Evolutionary conservation across 2,329 filamentous ascomycete species (phyloP).

Genomic region (Endoconidiophora polonica): DNA sequence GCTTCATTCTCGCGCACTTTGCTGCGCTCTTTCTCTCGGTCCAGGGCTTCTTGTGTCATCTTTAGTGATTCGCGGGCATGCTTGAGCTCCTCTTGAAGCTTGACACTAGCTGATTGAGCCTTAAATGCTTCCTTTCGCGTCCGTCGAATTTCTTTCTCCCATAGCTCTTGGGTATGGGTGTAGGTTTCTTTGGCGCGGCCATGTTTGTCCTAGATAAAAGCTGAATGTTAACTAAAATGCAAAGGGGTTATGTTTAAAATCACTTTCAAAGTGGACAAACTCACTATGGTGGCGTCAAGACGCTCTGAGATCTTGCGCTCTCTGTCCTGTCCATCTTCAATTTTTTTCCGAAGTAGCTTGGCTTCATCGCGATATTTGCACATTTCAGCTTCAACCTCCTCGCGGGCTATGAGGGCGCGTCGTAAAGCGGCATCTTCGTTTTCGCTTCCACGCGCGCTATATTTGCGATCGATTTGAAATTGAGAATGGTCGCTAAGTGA

Average conservation of each 20-base stretch:
- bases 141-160: slow-evolving; percentile 58
- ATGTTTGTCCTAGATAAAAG: slow-evolving; percentile 43
- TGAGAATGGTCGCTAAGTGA: slow-evolving; percentile 43
- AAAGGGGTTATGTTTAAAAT: not conserved
- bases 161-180: slow-evolving; percentile 46
- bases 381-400: slow-evolving; percentile 56
- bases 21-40: slow-evolving; percentile 45
- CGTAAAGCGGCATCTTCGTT: slow-evolving; percentile 41
- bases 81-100: slow-evolving; percentile 60
- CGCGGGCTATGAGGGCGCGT: slow-evolving; percentile 49
- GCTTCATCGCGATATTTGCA: slow-evolving; percentile 45
- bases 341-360: slow-evolving; percentile 34
- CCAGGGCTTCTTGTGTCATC: slow-evolving; percentile 39
- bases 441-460: not conserved
- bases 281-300: slow-evolving; percentile 52
- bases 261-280: slow-evolving; percentile 17
- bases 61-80: slow-evolving; percentile 37
- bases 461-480: slow-evolving; percentile 34
- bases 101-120: slow-evolving; percentile 50
- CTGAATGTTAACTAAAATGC: slow-evolving; percentile 6
- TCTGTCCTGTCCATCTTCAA: slow-evolving; percentile 48
- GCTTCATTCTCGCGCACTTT: slow-evolving; percentile 50
- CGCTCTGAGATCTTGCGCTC: slow-evolving; percentile 51
- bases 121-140: slow-evolving; percentile 60
- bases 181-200: slow-evolving; percentile 53